Evolutionary conservation across 1,139 yeast genomes (phyloP).

Genomic region (Zygoascus meyerae): DNA sequence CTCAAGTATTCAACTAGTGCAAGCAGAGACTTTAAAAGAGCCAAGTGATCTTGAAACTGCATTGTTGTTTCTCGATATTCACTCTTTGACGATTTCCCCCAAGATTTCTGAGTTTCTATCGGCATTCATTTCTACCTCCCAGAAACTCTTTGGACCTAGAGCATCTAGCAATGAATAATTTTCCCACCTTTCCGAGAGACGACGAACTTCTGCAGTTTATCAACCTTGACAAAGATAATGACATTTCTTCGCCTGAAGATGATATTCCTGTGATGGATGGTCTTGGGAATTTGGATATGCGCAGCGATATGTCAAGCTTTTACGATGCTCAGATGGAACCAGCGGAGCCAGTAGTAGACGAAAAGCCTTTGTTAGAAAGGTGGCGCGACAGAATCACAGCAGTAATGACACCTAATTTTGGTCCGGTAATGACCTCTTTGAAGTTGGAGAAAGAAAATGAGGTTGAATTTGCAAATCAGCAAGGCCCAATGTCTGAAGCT

Average conservation of each 20-base stretch:
- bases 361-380: slow-evolving; percentile 8
- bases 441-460: too few relatives aligned
- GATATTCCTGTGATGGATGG: slow-evolving; percentile 7
- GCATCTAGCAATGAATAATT: neutral
- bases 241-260: neutral
- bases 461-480: too few relatives aligned
- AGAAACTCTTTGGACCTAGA: too few relatives aligned
- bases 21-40: too few relatives aligned
- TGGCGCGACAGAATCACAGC: slow-evolving; percentile 10
- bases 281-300: slow-evolving; percentile 5
- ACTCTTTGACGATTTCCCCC: too few relatives aligned
- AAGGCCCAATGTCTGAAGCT: too few relatives aligned
- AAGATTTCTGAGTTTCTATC: too few relatives aligned
- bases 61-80: too few relatives aligned
- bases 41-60: too few relatives aligned
- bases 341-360: slow-evolving; percentile 1
- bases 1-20: too few relatives aligned
- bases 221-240: slow-evolving; percentile 8
- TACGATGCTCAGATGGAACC: slow-evolving; percentile 7
- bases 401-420: slow-evolving; percentile 8
- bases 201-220: slow-evolving; percentile 8
- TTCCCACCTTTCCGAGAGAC: neutral
- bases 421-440: slow-evolving; percentile 4
- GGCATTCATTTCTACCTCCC: too few relatives aligned
- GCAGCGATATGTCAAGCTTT: slow-evolving; percentile 7